phyloP scores from a whole-genome alignment of 768 basidiomycete species.

The Lyophyllum semitale region DNA sequence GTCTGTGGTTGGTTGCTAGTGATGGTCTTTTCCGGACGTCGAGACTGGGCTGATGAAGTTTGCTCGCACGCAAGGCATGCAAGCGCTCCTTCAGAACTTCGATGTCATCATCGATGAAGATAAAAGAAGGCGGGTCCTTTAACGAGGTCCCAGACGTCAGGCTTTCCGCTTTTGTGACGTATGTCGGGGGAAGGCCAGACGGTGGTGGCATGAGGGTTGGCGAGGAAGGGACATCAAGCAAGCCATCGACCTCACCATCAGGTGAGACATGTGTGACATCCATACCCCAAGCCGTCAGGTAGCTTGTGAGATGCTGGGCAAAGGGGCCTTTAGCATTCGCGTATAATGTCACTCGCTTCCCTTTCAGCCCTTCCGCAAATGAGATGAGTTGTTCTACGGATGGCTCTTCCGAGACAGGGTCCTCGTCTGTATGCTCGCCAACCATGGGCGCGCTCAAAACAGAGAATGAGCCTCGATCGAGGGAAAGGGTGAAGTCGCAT shows the following conservation, averaged over 20 bases:
- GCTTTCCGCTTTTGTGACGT: conserved; percentile 5
- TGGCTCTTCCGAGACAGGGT: conserved; percentile 67
- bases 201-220: conserved; percentile 5
- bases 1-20: conserved; percentile 65
- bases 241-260: conserved; percentile 52
- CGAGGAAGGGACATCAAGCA: conserved; percentile 21
- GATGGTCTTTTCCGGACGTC: conserved; percentile 65
- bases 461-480: conserved; percentile 61
- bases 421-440: conserved; percentile 49
- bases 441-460: conserved; percentile 39
- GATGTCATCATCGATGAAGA: conserved; percentile 94
- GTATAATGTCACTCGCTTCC: conserved; percentile 82
- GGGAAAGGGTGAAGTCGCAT: conserved; percentile 65
- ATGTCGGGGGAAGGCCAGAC: conserved; percentile 4
- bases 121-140: conserved; percentile 50
- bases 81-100: conserved; percentile 76
- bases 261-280: conserved; percentile 81
- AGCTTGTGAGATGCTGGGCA: conserved; percentile 90
- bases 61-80: conserved; percentile 62
- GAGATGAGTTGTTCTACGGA: conserved; percentile 73
- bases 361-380: conserved; percentile 82
- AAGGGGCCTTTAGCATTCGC: conserved; percentile 87
- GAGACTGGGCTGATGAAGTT: conserved; percentile 41
- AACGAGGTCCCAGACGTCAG: conserved; percentile 11
- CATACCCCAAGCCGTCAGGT: conserved; percentile 94